Percentiles rank a stretch among this genome's conserved stretches.
phyloP scores from a whole-genome alignment of 2,329 filamentous ascomycete species.

The Mariannaea sp. region DNA sequence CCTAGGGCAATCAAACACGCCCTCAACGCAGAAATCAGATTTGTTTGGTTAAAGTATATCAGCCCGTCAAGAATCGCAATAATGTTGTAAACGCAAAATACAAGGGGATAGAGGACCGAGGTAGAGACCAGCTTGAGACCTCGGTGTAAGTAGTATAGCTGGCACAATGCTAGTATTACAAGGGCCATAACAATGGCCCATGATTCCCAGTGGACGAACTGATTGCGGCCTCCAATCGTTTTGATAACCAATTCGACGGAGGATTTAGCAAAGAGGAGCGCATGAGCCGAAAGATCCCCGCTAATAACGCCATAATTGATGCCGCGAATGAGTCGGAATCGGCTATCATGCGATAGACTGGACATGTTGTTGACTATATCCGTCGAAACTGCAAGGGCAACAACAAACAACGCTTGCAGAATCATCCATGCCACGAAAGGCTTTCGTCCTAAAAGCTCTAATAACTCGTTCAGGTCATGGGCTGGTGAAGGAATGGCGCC shows the following conservation, averaged over 20 bases:
- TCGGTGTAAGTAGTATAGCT: slow-evolving; percentile 93
- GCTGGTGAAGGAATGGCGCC: slow-evolving; percentile 93
- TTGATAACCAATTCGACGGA: slow-evolving; percentile 91
- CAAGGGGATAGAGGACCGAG: slow-evolving; percentile 92
- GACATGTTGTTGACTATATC: slow-evolving; percentile 59
- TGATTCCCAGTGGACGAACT: slow-evolving; percentile 94
- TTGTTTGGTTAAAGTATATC: slow-evolving; percentile 93
- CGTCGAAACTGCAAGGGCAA: slow-evolving; percentile 67
- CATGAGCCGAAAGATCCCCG: slow-evolving; percentile 92
- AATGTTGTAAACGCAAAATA: slow-evolving; percentile 99
- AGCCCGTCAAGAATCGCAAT: slow-evolving; percentile 96
- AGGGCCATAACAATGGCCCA: slow-evolving; percentile 89
- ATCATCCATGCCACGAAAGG: slow-evolving; percentile 91
- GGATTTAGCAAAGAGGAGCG: slow-evolving; percentile 90
- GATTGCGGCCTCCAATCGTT: slow-evolving; percentile 85
- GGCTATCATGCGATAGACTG: slow-evolving; percentile 62
- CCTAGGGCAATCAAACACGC: slow-evolving; percentile 84
- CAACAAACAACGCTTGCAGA: slow-evolving; percentile 73
- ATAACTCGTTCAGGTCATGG: slow-evolving; percentile 81
- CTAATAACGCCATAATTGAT: slow-evolving; percentile 89
- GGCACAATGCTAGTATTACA: slow-evolving; percentile 79
- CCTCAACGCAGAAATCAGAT: slow-evolving; percentile 74
- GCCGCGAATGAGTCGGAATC: slow-evolving; percentile 77
- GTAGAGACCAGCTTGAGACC: slow-evolving; percentile 95
- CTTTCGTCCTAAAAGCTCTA: slow-evolving; percentile 72